Base-by-base conservation (phyloP, 768 basidiomycete genomes). In the Amanita subjunquillea region DNA sequence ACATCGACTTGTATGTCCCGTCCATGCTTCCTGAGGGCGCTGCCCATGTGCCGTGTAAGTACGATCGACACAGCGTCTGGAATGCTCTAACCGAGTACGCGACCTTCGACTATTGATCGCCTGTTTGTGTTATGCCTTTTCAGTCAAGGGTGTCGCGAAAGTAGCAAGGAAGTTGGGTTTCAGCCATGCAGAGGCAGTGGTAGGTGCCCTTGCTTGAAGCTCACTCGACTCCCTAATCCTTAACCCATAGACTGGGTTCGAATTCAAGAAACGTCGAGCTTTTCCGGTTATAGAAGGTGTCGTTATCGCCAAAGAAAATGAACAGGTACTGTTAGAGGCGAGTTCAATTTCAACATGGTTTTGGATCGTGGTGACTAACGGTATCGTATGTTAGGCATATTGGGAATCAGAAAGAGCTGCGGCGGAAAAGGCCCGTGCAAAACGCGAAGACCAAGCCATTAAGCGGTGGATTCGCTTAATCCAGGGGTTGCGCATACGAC, bases 171-270 rank as follows among this genome's bases (percentile, higher is more conserved):
- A 82, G 66, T 73, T 98, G 3, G 89, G 83, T 7, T 84, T 97
- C 55, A 87, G 94, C 67, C 88, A 78, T 69, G 95, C 92, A 23
- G 95, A 98, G 67, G 93, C 96, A 41, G 92, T 97, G 67, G 95
- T 97, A 65, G 54, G 91, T 80, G 50, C 51, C 29, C 17, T 20
- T 43, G 6, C 41, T 51, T 34, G 41, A 34, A 34, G 7, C 27
- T 41, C 12, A 42, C 41, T 8, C 12, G 9, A 15, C 13, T 34
- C 25, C 20, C 23, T 4, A 15, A 12, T 32, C 49, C 32, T 48
- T 27, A 13, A 23, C 1, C 44, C 13, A 12, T 54, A 97, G 94
- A 91, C 84, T 53, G 88, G 93, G 12, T 99, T 98, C 65, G 95
- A 97, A 66, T 99, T 98, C 72, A 91, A 83, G 63, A 93, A 94